These are phyloP conservation scores for Paramecium primaurelia DNA, from an alignment of 73 alveolate species.

Conservation along the genomic window DNA sequence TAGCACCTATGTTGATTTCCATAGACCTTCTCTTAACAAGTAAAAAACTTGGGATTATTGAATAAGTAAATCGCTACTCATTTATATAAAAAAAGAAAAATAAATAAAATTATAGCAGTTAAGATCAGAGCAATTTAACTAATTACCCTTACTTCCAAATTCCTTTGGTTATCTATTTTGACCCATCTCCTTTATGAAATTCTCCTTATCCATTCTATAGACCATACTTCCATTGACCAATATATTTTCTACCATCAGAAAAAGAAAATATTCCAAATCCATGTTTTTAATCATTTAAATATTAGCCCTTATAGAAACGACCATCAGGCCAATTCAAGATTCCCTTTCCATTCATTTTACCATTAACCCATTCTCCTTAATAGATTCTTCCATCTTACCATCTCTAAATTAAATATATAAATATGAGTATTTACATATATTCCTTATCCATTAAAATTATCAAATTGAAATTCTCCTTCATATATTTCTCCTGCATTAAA, in stretches of 20 bases:
- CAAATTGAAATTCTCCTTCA: slow-evolving; percentile 9
- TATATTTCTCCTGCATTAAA: neutral
- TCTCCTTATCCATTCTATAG: slow-evolving; percentile 71
- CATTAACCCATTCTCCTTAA: slow-evolving; percentile 72
- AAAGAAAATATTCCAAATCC: slow-evolving; percentile 70
- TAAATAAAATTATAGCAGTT: neutral
- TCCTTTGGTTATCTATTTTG: neutral
- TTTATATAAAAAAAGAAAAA: neutral
- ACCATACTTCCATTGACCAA: slow-evolving; percentile 69
- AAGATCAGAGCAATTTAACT: neutral
- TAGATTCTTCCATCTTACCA: slow-evolving; percentile 68
- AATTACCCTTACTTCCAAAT: slow-evolving; percentile 13
- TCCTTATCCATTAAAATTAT: neutral
- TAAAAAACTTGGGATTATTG: slow-evolving; percentile 22
- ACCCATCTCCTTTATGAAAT: neutral
- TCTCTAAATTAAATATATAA: neutral
- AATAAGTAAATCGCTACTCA: slow-evolving; percentile 17
- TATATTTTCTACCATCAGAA: slow-evolving; percentile 66
- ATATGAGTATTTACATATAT: neutral
- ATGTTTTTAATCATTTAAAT: slow-evolving; percentile 58
- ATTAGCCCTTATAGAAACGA: slow-evolving; percentile 64
- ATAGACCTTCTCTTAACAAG: neutral
- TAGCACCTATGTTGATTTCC: neutral
- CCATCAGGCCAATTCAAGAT: slow-evolving; percentile 70
- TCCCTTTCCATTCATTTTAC: slow-evolving; percentile 69